Evolutionary conservation across 257 asterid genomes (phyloP), one percentile per base, ranked within the genome.

Genomic region (Fraxinus anomala): DNA sequence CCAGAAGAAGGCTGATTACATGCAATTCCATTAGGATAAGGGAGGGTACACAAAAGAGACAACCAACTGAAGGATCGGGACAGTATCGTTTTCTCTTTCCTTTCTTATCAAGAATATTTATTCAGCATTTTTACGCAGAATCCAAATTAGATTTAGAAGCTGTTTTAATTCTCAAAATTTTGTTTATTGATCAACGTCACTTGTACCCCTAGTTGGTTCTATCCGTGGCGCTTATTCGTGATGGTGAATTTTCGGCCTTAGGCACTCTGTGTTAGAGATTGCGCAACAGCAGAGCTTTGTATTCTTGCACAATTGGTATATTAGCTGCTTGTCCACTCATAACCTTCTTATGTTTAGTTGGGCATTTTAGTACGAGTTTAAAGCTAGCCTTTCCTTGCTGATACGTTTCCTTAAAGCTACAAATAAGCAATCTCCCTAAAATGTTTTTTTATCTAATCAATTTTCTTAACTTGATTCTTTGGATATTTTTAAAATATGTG

Each of bases 1-100:
- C 68, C n/a, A 31, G 79, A 36, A 34, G 36, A 74, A 70, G 56
- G 80, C 19, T 40, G 72, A 31, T 76, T 33, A 71, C 69, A 72
- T 72, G 44, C 61, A 69, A 78, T 61, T 5, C 56, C 33, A 9
- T 73, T 73, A 30, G 24, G n/a, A 54, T 10, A 40, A 1, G 68
- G 44, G 44, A 73, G 19, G 69, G 31, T 56, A 72, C 76, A 59
- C 31, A 54, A 61, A 70, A 63, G 7, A 71, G 12, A 17, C 26
- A 54, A 54, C 65, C 65, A 1, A 54, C 1, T n/a, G 10, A 54
- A 54, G 11, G 65, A 54, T 54, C 12, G 3, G 63, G 63, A 51
- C 63, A 51, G 65, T 54, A 54, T 54, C 65, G 19, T 19, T 54
- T 54, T 54, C 65, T 54, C 24, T 54, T 6, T 17, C 65, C 17